These are phyloP conservation scores for Eruca vesicaria DNA, from an alignment of 441 rosid species.

Conservation along the genomic window DNA sequence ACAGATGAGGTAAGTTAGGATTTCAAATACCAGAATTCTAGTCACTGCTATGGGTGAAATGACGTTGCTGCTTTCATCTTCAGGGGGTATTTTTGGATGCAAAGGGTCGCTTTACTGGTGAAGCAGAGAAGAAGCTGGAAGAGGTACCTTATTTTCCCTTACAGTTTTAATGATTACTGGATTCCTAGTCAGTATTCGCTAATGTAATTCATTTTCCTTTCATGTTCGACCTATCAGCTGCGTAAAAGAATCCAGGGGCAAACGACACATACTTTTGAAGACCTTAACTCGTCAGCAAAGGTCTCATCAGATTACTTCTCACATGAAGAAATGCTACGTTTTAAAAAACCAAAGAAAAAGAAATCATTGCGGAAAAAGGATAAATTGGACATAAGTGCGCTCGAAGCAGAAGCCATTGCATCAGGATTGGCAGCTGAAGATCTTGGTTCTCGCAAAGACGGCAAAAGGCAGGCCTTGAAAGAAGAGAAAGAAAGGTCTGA, in stretches of 20 bases:
- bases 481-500: slow-evolving; percentile 79
- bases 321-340: slow-evolving; percentile 82
- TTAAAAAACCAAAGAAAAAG: slow-evolving; percentile 93
- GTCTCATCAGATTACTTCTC: slow-evolving; percentile 79
- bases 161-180: not conserved
- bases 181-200: slow-evolving; percentile 4
- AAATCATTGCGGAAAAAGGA: slow-evolving; percentile 84
- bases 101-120: slow-evolving; percentile 77
- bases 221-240: slow-evolving; percentile 49
- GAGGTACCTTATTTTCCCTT: slow-evolving; percentile 54
- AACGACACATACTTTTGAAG: slow-evolving; percentile 53
- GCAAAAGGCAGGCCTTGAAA: slow-evolving; percentile 76
- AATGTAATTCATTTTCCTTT: not conserved
- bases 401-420: slow-evolving; percentile 91
- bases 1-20: slow-evolving; percentile 64
- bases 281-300: slow-evolving; percentile 65
- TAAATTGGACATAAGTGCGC: slow-evolving; percentile 80
- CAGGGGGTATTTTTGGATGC: slow-evolving; percentile 86
- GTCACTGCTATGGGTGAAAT: slow-evolving; percentile 1
- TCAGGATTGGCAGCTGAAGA: slow-evolving; percentile 84
- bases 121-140: slow-evolving; percentile 92
- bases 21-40: not conserved
- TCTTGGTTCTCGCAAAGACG: slow-evolving; percentile 92
- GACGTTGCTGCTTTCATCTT: slow-evolving; percentile 23
- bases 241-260: slow-evolving; percentile 81